Percentiles rank a stretch among this genome's conserved stretches.
Conservation (phyloP, 768 basidiomycete species). For the Suillus americanus region DNA sequence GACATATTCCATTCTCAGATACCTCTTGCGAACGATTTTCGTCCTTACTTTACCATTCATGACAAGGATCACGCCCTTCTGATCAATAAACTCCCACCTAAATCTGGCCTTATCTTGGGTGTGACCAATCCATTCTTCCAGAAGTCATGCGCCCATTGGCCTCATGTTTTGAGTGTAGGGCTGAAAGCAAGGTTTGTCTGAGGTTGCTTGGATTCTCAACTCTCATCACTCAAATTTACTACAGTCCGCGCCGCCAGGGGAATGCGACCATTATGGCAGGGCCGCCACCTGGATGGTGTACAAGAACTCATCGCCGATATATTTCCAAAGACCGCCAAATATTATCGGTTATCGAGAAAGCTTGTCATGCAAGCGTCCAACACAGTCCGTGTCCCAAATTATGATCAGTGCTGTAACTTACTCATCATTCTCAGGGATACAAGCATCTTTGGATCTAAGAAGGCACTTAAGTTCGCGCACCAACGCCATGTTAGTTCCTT, state of each 20-base stretch:
- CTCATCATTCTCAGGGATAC: conserved; percentile 43
- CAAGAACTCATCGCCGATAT: conserved; percentile 76
- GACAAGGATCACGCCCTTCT: conserved; percentile 78
- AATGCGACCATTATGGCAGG: conserved; percentile 33
- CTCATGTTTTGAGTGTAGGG: conserved; percentile 76
- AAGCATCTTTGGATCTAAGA: conserved; percentile 65
- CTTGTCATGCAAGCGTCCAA: conserved; percentile 46
- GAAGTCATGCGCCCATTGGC: conserved; percentile 80
- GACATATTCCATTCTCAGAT: conserved; percentile 46
- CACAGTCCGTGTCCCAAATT: conserved; percentile 44
- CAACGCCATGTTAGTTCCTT: conserved; percentile 81
- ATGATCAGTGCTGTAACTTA: conserved; percentile 1
- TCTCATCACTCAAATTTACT: conserved; percentile 2
- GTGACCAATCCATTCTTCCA: conserved; percentile 90
- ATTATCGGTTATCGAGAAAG: conserved; percentile 70
- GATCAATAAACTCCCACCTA: conserved; percentile 81
- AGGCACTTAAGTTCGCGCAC: conserved; percentile 86
- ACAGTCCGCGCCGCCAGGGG: conserved; percentile 9
- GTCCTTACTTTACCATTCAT: conserved; percentile 97
- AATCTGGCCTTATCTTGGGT: conserved; percentile 73
- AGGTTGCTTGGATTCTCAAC: conserved; percentile 15
- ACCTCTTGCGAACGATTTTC: conserved; percentile 78
- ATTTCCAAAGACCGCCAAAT: conserved; percentile 81
- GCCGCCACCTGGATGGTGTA: conserved; percentile 72
- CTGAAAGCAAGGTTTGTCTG: conserved; percentile 39